Percentiles rank a stretch among this genome's conserved stretches.
These are phyloP conservation scores for Aspergillus sclerotialis DNA, from an alignment of 2,329 filamentous ascomycete genomes.

Conservation along the genomic window DNA sequence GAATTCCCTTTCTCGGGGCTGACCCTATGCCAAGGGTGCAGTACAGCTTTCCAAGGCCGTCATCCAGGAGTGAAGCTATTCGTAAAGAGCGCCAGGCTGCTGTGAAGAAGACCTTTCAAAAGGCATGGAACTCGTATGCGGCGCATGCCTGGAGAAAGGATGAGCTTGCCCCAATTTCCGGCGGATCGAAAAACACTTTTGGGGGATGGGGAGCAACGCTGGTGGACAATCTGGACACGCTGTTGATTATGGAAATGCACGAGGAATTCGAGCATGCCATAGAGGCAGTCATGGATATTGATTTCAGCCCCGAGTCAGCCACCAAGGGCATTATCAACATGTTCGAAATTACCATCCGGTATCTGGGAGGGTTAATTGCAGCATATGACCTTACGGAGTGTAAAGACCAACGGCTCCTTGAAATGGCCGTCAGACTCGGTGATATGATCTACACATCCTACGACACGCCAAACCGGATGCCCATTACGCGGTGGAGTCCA, in stretches of 20 bases:
- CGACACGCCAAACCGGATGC: slow-evolving; percentile 87
- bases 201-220: slow-evolving; percentile 81
- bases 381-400: slow-evolving; percentile 75
- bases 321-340: slow-evolving; percentile 63
- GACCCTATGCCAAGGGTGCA: no score
- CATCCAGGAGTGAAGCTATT: no score
- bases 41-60: no score
- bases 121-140: slow-evolving; percentile 73
- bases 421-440: slow-evolving; percentile 70
- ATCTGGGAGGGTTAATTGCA: slow-evolving; percentile 71
- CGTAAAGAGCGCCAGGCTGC: no score
- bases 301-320: slow-evolving; percentile 77
- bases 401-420: slow-evolving; percentile 58
- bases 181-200: slow-evolving; percentile 68
- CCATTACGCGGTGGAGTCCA: slow-evolving; percentile 64
- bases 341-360: slow-evolving; percentile 87
- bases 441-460: slow-evolving; percentile 72
- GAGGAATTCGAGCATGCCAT: slow-evolving; percentile 72
- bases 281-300: slow-evolving; percentile 59
- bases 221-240: slow-evolving; percentile 69
- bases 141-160: slow-evolving; percentile 74
- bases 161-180: slow-evolving; percentile 66
- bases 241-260: slow-evolving; percentile 72
- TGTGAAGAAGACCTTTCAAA: slow-evolving; percentile 65
- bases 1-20: no score